Conservation (phyloP, 2,329 filamentous ascomycete species). For the Juglanconis sp. region DNA sequence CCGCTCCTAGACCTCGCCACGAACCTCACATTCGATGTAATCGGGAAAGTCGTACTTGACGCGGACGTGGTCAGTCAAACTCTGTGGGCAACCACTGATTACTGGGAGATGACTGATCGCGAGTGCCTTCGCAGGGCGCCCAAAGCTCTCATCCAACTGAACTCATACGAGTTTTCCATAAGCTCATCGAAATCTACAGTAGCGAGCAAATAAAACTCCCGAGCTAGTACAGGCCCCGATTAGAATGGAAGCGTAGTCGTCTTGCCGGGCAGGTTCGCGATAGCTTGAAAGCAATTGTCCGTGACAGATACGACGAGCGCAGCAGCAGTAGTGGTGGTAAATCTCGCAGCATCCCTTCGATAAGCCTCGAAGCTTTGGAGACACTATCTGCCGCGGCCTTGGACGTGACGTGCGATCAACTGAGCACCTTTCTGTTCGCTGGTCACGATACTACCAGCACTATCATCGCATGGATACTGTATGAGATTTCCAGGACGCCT, state of each 20-base stretch:
- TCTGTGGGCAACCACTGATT: neutral
- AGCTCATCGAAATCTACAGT: neutral
- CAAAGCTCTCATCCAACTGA: neutral
- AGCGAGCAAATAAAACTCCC: neutral
- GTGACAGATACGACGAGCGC: neutral
- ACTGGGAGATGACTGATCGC: neutral
- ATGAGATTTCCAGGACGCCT: constrained; percentile 27
- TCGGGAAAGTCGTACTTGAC: constrained; percentile 17
- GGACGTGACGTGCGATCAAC: constrained; percentile 26
- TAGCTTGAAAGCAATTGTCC: neutral
- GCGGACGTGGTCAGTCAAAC: neutral
- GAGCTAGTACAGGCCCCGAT: neutral
- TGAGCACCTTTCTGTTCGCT: constrained; percentile 31
- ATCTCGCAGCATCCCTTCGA: constrained; percentile 22
- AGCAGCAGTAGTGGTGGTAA: neutral
- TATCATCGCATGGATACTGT: constrained; percentile 27
- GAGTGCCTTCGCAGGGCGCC: neutral
- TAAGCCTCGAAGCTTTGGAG: constrained; percentile 24
- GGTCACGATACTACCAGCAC: constrained; percentile 33
- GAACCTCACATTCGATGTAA: constrained; percentile 37
- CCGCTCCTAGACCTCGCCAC: constrained; percentile 26
- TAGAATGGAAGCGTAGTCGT: constrained; percentile 1
- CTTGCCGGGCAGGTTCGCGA: neutral
- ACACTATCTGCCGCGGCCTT: constrained; percentile 22
- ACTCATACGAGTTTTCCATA: neutral